phyloP scores from a whole-genome alignment of 768 basidiomycete genomes.

The Ramaria sp. region DNA sequence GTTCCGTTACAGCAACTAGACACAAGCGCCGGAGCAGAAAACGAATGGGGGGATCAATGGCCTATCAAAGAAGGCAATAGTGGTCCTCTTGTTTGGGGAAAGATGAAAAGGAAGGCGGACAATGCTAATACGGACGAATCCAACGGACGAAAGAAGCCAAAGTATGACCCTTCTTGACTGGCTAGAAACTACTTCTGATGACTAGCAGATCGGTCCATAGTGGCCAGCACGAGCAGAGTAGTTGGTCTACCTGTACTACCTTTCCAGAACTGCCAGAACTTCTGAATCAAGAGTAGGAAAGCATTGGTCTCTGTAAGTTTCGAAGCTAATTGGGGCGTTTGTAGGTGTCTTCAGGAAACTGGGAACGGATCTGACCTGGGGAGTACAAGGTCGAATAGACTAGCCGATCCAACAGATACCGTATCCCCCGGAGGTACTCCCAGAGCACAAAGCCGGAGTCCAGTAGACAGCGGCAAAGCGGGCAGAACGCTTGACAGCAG shows the following conservation, averaged over 20 bases:
- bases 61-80: slow-evolving; percentile 48
- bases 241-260: no score
- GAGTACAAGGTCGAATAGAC: neutral
- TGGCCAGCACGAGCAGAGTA: no score
- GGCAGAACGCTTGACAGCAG: neutral
- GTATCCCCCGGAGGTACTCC: neutral
- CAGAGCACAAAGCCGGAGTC: neutral
- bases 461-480: neutral
- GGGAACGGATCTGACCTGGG: neutral
- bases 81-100: slow-evolving; percentile 60
- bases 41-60: slow-evolving; percentile 60
- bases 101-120: slow-evolving; percentile 17
- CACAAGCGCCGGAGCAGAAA: slow-evolving; percentile 22
- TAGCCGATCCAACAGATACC: neutral
- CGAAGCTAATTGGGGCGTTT: no score
- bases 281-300: no score
- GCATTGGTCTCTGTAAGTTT: no score
- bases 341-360: no score
- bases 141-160: neutral
- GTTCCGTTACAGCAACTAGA: no score
- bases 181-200: no score
- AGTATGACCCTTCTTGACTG: neutral
- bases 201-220: no score
- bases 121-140: neutral
- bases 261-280: no score